phyloP scores from a whole-genome alignment of 164 flowering plant genomes.

The Tetracentron sinense region DNA sequence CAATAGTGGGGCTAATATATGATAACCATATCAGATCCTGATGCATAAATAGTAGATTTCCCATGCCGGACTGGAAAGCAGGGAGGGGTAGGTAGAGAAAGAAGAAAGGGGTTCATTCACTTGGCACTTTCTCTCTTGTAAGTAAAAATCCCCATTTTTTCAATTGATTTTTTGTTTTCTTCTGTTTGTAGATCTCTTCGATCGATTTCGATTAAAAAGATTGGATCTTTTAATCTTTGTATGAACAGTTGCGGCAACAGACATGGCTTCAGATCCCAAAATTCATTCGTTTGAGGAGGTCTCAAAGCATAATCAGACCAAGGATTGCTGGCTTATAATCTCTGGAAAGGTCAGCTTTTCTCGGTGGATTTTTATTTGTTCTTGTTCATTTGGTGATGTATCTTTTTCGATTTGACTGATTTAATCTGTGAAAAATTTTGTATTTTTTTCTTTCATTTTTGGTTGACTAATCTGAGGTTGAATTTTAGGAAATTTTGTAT shows the following conservation, averaged over 20 bases:
- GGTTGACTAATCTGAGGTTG: too few species aligned
- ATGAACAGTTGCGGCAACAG: constrained; percentile 4
- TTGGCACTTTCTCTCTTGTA: too few species aligned
- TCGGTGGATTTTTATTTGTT: neutral
- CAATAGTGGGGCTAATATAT: too few species aligned
- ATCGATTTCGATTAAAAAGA: neutral
- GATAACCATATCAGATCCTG: too few species aligned
- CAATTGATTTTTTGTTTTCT: too few species aligned
- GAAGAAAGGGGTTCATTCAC: too few species aligned
- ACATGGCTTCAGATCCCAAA: constrained; percentile 58
- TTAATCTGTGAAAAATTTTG: neutral
- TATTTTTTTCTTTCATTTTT: too few species aligned
- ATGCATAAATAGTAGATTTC: too few species aligned
- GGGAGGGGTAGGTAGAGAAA: too few species aligned
- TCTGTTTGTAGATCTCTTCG: neutral
- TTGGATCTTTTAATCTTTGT: neutral
- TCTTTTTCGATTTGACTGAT: neutral
- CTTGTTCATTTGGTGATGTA: neutral
- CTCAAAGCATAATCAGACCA: constrained; percentile 52
- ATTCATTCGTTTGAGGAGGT: constrained; percentile 57
- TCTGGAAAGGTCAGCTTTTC: constrained; percentile 62
- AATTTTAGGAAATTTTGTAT: too few species aligned
- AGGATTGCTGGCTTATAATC: constrained; percentile 88
- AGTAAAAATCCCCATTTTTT: too few species aligned
- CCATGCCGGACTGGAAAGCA: too few species aligned